Conservation (phyloP, 2,329 filamentous ascomycete species). For the Colletotrichum zoysiae region DNA sequence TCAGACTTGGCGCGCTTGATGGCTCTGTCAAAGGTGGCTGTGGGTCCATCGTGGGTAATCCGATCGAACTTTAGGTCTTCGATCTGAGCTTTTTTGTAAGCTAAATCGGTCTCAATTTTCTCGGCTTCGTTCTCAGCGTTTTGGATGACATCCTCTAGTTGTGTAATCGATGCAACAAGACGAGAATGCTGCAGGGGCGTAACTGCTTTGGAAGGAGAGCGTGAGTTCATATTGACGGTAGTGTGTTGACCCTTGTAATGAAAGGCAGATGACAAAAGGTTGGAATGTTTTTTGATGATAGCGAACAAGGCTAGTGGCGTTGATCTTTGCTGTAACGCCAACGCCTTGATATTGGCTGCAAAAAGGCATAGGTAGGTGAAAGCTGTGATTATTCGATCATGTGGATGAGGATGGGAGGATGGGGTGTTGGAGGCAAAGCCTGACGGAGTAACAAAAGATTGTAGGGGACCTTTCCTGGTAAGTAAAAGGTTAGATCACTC, state of each 20-base stretch:
- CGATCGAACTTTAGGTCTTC: constrained; percentile 11
- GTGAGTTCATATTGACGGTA: neutral
- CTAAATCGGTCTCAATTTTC: constrained; percentile 11
- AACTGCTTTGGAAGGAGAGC: neutral
- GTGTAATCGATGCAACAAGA: constrained; percentile 14
- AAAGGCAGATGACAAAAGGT: neutral
- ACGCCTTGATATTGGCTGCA: neutral
- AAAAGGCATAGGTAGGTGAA: neutral
- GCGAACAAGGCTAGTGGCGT: neutral
- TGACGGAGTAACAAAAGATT: too few relatives aligned
- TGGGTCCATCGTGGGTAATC: constrained; percentile 2
- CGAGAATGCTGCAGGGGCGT: constrained; percentile 1
- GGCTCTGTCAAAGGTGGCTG: constrained; percentile 3
- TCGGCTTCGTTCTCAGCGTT: constrained; percentile 19
- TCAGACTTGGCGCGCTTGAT: constrained; percentile 1
- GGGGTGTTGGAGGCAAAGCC: neutral
- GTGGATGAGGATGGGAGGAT: neutral
- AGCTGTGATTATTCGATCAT: neutral
- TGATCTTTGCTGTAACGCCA: neutral
- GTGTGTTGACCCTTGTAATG: neutral
- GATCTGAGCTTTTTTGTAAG: constrained; percentile 34
- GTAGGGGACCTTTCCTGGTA: neutral
- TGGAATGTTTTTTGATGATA: neutral
- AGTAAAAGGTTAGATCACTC: neutral
- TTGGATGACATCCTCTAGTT: neutral